phyloP scores from a whole-genome alignment of 2,329 filamentous ascomycete species.

The Beauveria varroae region DNA sequence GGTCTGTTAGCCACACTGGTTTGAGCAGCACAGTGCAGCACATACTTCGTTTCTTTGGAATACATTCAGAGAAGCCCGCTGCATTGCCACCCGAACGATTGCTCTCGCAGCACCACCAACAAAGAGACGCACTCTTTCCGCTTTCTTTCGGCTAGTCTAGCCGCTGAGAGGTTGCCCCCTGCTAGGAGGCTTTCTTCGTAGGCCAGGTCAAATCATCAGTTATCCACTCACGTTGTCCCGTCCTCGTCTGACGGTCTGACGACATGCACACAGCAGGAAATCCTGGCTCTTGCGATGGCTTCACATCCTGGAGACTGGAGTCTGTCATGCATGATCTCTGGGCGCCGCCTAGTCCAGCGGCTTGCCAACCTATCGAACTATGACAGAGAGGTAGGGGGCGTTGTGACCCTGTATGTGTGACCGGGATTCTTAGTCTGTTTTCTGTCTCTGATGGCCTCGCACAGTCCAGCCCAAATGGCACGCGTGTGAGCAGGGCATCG shows the following conservation, averaged over 20 bases:
- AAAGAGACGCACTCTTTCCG: too few species aligned
- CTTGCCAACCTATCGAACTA: background rate
- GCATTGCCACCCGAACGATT: too few species aligned
- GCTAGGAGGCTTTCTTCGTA: background rate
- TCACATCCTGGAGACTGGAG: background rate
- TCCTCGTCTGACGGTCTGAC: background rate
- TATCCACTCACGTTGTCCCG: background rate
- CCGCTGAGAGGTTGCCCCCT: background rate
- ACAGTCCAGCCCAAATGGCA: background rate
- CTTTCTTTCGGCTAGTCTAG: too few species aligned
- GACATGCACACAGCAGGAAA: background rate
- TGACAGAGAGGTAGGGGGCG: background rate
- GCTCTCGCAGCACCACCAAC: too few species aligned
- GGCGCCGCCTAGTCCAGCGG: background rate
- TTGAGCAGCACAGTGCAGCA: background rate
- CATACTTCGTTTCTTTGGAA: too few species aligned
- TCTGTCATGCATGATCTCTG: background rate
- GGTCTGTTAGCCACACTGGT: too few species aligned
- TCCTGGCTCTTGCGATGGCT: constrained; percentile 3
- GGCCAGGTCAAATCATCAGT: background rate
- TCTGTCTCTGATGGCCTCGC: background rate
- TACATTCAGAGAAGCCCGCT: too few species aligned
- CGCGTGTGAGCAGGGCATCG: background rate
- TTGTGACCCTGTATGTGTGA: background rate
- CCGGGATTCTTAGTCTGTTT: constrained; percentile 2